phyloP scores from a whole-genome alignment of 2,329 filamentous ascomycete genomes.

The Colletotrichum sansevieriae region DNA sequence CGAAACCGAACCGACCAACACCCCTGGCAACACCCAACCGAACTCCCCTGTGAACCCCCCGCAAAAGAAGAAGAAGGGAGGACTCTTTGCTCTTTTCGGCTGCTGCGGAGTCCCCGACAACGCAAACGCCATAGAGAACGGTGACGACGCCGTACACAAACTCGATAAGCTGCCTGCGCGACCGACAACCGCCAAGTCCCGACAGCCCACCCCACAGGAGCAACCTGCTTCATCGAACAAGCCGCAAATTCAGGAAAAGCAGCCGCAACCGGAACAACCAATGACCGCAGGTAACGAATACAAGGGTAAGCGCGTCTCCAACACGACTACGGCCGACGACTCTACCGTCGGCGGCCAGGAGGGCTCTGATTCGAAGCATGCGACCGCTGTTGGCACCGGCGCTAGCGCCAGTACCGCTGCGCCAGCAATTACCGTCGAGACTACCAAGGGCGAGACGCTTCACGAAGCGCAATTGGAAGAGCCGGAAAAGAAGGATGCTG shows the following conservation, averaged over 20 bases:
- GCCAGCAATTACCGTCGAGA: conserved; percentile 52
- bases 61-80: conserved; percentile 68
- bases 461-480: conserved; percentile 42
- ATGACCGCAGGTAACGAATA: conserved; percentile 51
- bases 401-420: conserved; percentile 57
- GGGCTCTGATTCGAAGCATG: conserved; percentile 62
- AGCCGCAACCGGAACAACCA: conserved; percentile 52
- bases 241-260: conserved; percentile 64
- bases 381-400: conserved; percentile 42
- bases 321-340: conserved; percentile 62
- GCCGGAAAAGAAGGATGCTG: conserved; percentile 57
- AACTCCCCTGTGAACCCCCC: conserved; percentile 64
- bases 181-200: conserved; percentile 67
- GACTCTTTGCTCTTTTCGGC: conserved; percentile 71
- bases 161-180: conserved; percentile 68
- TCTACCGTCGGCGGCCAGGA: conserved; percentile 57
- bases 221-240: conserved; percentile 54
- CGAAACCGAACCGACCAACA: conserved; percentile 65
- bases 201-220: conserved; percentile 65
- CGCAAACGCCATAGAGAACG: conserved; percentile 65
- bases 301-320: conserved; percentile 61
- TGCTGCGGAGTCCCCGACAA: conserved; percentile 77
- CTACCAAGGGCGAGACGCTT: conserved; percentile 42
- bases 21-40: conserved; percentile 63
- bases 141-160: conserved; percentile 68